Evolutionary conservation across 2,329 filamentous ascomycete genomes (phyloP), one percentile per base, ranked within the genome.

Genomic region (Fusarium pseudonygamai): DNA sequence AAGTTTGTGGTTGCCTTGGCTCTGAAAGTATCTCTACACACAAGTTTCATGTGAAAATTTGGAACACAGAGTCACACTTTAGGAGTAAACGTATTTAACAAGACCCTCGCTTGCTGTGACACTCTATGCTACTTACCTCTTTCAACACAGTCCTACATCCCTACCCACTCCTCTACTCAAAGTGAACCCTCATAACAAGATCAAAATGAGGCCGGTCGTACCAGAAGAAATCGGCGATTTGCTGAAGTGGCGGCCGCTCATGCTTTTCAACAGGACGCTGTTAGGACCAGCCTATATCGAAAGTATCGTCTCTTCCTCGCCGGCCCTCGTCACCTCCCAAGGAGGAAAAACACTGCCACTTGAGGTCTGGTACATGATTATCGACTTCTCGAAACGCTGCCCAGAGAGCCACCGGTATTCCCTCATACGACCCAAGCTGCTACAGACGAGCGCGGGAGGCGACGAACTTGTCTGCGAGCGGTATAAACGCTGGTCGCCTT

Each of bases 321-420:
- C 52, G 2, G 1, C 4, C 1, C 8, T 49, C 6, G 26, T 69
- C 9, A 36, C 46, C 16, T 45, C 34, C 16, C 39, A 40, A 15
- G n/a, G 9, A 9, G 59, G 32, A 8, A 69, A 49, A 30, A 8
- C 7, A 26, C 42, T 69, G 0, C 52, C 67, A 3, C 26, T 53
- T 4, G 65, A 69, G 42, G 4, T 69, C n/a, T 69, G 65, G 60
- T 0, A 36, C 8, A 30, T 26, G 6, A 65, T 69, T 10, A 20
- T 65, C 12, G 22, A 40, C 14, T 40, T 56, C 13, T 22, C 57
- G 0, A 18, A 14, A 1, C 5, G 14, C 5, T n/a, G 3, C 4
- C 4, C 22, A 1, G 10, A 40, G 3, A 3, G 3, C 2, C 30
- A 70, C 20, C 9, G 10, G 1, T 52, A 46, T 20, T 18, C 22